Evolutionary conservation across 306 rosid species (phyloP).

Genomic region (Rosa chinensis): DNA sequence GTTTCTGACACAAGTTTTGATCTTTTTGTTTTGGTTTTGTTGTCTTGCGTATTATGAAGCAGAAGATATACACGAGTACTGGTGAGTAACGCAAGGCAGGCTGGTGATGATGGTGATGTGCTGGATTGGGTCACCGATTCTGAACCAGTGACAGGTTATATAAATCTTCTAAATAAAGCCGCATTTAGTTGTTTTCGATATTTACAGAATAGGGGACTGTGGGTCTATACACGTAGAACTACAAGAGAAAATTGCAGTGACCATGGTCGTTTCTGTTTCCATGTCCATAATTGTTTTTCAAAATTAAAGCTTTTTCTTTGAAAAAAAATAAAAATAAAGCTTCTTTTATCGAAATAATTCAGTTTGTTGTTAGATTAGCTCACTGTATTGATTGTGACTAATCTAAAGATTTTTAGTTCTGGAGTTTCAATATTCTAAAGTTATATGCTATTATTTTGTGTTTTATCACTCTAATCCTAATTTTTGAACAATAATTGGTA

Average conservation of each 20-base stretch:
- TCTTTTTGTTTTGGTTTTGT: background rate
- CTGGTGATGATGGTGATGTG: constrained; percentile 15
- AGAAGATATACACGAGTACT: background rate
- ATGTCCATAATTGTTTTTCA: background rate
- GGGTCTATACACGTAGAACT: background rate
- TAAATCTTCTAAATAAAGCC: background rate
- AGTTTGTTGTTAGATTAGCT: too few relatives aligned
- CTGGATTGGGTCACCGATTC: background rate
- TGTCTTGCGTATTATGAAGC: background rate
- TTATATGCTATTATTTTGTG: background rate
- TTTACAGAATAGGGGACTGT: constrained; percentile 5
- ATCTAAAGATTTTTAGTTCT: too few relatives aligned
- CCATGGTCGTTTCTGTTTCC: background rate
- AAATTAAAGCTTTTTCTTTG: background rate
- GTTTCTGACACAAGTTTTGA: background rate
- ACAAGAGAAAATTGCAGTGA: background rate
- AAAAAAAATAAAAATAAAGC: too few relatives aligned
- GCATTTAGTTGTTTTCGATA: background rate
- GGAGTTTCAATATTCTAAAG: too few relatives aligned
- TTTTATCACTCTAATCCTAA: background rate
- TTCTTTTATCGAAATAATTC: background rate
- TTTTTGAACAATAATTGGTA: background rate
- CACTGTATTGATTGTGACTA: too few relatives aligned
- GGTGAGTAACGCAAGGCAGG: background rate
- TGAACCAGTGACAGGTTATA: background rate